These are phyloP conservation scores for Alternaria sp. DNA, from an alignment of 2,329 filamentous ascomycete species.

Conservation along the genomic window DNA sequence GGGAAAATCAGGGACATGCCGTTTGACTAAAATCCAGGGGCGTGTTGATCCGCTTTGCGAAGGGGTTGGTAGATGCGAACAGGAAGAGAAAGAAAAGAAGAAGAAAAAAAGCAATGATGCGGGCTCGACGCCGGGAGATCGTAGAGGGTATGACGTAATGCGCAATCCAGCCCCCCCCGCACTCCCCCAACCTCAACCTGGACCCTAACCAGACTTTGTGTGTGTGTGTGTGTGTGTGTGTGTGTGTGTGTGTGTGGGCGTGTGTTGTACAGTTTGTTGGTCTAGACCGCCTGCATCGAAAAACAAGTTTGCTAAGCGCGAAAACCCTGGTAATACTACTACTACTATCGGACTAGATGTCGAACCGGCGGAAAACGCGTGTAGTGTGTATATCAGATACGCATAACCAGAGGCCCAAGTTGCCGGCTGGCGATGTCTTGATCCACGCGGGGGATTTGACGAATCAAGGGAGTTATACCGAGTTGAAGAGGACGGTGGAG, in stretches of 20 bases:
- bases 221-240: not conserved
- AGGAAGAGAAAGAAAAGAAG: not conserved
- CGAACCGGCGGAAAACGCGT: slow-evolving; percentile 58
- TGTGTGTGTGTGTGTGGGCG: not conserved
- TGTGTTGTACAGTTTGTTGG: not conserved
- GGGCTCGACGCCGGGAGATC: not conserved
- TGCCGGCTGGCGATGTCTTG: slow-evolving; percentile 76
- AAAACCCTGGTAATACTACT: not conserved
- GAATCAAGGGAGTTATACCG: slow-evolving; percentile 69
- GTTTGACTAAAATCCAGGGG: not conserved
- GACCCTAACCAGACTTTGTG: not conserved
- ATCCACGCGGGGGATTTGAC: slow-evolving; percentile 81
- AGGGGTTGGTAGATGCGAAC: not conserved
- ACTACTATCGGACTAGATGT: not conserved
- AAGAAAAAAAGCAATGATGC: not conserved
- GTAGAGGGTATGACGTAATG: not conserved
- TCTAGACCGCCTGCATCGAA: not conserved
- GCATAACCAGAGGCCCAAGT: slow-evolving; percentile 70
- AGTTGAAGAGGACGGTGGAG: slow-evolving; percentile 66
- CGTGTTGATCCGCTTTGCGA: not conserved
- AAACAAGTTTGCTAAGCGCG: not conserved
- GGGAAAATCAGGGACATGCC: not conserved
- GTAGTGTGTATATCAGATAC: slow-evolving; percentile 82
- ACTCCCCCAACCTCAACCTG: not conserved
- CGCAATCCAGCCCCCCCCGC: too few relatives aligned